Conservation (phyloP, 257 asterid species). For the Cordia subcordata region DNA sequence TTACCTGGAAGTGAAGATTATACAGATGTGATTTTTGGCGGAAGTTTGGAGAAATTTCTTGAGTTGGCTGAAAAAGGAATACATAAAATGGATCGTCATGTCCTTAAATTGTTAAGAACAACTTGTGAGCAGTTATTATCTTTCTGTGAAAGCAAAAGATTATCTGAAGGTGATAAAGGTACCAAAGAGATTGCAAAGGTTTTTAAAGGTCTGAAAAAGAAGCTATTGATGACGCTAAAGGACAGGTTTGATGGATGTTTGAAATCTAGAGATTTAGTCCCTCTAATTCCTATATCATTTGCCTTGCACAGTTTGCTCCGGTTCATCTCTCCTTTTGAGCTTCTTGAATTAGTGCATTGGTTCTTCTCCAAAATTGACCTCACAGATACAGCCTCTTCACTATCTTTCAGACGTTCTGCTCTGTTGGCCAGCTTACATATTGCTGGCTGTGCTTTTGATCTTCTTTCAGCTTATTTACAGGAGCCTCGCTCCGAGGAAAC, state of each 20-base stretch:
- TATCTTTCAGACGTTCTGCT: slow-evolving; percentile 35
- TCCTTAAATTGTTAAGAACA: slow-evolving; percentile 49
- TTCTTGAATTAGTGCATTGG: slow-evolving; percentile 51
- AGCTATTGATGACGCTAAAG: slow-evolving; percentile 51
- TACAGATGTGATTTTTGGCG: slow-evolving; percentile 43
- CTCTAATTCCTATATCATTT: slow-evolving; percentile 37
- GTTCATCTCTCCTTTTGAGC: slow-evolving; percentile 31
- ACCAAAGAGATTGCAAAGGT: slow-evolving; percentile 37
- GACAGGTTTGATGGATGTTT: slow-evolving; percentile 50
- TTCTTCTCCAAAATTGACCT: slow-evolving; percentile 51
- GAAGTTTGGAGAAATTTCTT: slow-evolving; percentile 40
- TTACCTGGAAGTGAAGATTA: slow-evolving; percentile 33
- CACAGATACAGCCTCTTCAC: slow-evolving; percentile 19
- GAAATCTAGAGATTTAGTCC: slow-evolving; percentile 37
- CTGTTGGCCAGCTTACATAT: slow-evolving; percentile 54
- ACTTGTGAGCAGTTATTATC: slow-evolving; percentile 45
- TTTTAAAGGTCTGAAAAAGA: slow-evolving; percentile 43
- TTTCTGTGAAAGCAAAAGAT: slow-evolving; percentile 21
- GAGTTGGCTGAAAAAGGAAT: slow-evolving; percentile 39
- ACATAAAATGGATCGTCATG: slow-evolving; percentile 54
- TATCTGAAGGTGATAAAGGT: slow-evolving; percentile 28
- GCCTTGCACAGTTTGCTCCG: slow-evolving; percentile 18
- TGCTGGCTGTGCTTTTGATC: slow-evolving; percentile 57
- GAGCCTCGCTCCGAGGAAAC: slow-evolving; percentile 27
- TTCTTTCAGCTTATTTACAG: slow-evolving; percentile 36